Percentiles rank a stretch among this genome's conserved stretches.
Evolutionary conservation across 2,329 filamentous ascomycete genomes (phyloP).

Genomic region (Aspergillus phoenicis): DNA sequence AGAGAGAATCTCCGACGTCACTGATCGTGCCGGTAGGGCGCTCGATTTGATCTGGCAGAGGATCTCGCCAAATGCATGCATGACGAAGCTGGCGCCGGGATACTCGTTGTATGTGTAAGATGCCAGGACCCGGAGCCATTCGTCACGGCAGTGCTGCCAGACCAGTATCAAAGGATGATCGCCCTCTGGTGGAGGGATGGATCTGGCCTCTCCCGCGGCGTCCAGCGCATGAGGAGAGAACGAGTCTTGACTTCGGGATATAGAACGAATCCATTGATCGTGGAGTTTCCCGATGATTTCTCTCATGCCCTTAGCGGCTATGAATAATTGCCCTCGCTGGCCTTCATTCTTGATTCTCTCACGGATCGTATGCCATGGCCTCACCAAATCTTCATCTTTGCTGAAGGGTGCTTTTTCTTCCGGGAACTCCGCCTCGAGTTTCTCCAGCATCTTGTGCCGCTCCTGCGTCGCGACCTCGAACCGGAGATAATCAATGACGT

Average conservation of each 20-base stretch:
- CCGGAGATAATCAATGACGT: conserved; percentile 50
- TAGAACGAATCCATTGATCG: conserved; percentile 24
- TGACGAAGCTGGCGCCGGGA: conserved; percentile 27
- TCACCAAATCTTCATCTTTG: conserved; percentile 41
- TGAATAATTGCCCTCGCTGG: conserved; percentile 19
- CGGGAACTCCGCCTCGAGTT: conserved; percentile 35
- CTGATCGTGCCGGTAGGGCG: conserved; percentile 26
- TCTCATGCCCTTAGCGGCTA: conserved; percentile 23
- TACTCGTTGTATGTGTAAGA: conserved; percentile 39
- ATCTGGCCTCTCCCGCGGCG: conserved; percentile 31
- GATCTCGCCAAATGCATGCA: conserved; percentile 38
- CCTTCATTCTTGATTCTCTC: conserved; percentile 26
- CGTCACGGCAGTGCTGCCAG: conserved; percentile 36
- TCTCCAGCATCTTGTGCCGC: conserved; percentile 31
- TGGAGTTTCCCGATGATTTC: conserved; percentile 23
- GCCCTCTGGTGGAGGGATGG: conserved; percentile 34
- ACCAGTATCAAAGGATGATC: conserved; percentile 38
- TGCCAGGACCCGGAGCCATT: conserved; percentile 42
- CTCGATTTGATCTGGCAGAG: conserved; percentile 38
- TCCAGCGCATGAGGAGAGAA: conserved; percentile 29
- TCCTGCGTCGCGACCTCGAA: conserved; percentile 44
- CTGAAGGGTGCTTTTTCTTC: conserved; percentile 16
- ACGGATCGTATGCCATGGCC: conserved; percentile 32
- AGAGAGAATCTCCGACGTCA: conserved; percentile 32
- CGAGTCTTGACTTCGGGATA: conserved; percentile 11